phyloP scores from a whole-genome alignment of 495 filamentous ascomycete species.

The Durotheca rogersii region DNA sequence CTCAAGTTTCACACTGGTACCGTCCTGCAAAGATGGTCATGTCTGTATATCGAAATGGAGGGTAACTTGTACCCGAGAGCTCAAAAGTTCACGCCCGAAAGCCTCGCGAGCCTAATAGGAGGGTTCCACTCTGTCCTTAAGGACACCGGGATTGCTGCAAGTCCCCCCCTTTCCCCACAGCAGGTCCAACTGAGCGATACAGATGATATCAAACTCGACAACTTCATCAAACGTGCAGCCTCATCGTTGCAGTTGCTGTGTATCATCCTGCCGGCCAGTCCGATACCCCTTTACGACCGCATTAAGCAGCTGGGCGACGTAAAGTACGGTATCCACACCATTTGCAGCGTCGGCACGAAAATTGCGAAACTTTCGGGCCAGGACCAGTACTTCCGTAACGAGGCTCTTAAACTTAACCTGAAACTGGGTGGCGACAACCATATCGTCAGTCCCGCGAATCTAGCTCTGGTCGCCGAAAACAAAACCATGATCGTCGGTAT shows the following conservation, averaged over 20 bases:
- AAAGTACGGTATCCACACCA: constrained; percentile 55
- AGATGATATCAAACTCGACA: constrained; percentile 15
- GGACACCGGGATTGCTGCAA: constrained; percentile 14
- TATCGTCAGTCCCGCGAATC: constrained; percentile 1
- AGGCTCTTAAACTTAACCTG: constrained; percentile 69
- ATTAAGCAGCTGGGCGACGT: constrained; percentile 63
- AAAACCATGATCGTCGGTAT: constrained; percentile 52
- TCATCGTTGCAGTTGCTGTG: constrained; percentile 45
- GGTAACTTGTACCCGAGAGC: not conserved
- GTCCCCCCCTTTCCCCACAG: not conserved
- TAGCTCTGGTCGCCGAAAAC: not conserved
- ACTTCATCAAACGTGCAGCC: not conserved
- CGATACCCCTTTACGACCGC: constrained; percentile 55
- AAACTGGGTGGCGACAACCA: constrained; percentile 72
- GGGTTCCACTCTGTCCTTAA: constrained; percentile 27
- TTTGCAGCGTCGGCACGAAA: constrained; percentile 55
- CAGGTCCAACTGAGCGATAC: constrained; percentile 8
- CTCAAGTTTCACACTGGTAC: constrained; percentile 2
- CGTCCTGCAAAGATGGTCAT: not conserved
- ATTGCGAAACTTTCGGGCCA: constrained; percentile 36
- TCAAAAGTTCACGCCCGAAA: not conserved
- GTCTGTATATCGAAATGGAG: constrained; percentile 3
- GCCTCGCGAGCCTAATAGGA: constrained; percentile 30
- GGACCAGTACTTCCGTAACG: constrained; percentile 60
- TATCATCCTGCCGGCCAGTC: constrained; percentile 51